Conservation (phyloP, 148 eudicot genomes). For the Camellia sinensis region DNA sequence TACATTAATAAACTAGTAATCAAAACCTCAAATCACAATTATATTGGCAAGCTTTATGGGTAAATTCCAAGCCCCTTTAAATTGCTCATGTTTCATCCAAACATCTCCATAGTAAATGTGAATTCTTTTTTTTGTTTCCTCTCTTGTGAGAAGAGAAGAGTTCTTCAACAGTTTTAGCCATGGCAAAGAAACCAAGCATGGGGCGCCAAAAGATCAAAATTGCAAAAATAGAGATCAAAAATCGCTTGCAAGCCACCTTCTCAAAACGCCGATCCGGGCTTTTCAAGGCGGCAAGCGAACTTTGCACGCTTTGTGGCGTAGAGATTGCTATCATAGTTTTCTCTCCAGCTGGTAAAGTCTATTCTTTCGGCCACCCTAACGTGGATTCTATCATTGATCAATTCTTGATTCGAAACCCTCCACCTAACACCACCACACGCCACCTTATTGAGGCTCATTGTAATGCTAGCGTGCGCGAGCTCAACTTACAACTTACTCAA, state of each 20-base stretch:
- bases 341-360: slow-evolving; percentile 50
- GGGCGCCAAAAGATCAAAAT: slow-evolving; percentile 68
- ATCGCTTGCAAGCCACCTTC: slow-evolving; percentile 57
- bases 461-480: slow-evolving; percentile 21
- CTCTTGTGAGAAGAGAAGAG: too few species aligned
- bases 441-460: slow-evolving; percentile 24
- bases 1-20: slow-evolving; percentile 20
- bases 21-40: slow-evolving; percentile 1
- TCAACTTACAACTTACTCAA: slow-evolving; percentile 42
- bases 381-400: slow-evolving; percentile 40
- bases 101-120: background rate
- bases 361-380: slow-evolving; percentile 51
- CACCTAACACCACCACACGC: slow-evolving; percentile 15
- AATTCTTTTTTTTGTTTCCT: too few species aligned
- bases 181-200: slow-evolving; percentile 48
- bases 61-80: slow-evolving; percentile 23
- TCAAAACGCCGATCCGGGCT: slow-evolving; percentile 59
- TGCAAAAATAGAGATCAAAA: slow-evolving; percentile 51
- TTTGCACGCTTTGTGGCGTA: slow-evolving; percentile 52
- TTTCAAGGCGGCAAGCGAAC: slow-evolving; percentile 58
- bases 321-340: slow-evolving; percentile 41
- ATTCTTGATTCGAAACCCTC: slow-evolving; percentile 32
- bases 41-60: slow-evolving; percentile 8
- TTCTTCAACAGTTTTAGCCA: slow-evolving; percentile 16
- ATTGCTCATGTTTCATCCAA: slow-evolving; percentile 5